A percentile compares a stretch with the other conserved stretches of the same genome.
phyloP scores from a whole-genome alignment of 2,329 filamentous ascomycete genomes.

The Xylaria digitata region DNA sequence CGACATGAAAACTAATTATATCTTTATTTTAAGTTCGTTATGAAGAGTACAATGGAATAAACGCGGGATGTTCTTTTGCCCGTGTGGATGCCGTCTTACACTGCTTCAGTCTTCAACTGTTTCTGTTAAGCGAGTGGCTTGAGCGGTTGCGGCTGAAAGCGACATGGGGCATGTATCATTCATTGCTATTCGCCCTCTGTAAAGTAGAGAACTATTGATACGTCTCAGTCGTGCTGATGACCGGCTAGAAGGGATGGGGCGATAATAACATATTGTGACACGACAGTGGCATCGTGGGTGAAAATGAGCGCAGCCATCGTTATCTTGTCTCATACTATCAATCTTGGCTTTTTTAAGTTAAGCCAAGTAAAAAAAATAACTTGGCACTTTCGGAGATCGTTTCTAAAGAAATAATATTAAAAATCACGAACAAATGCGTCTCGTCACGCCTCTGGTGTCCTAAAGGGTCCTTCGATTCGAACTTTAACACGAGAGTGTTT shows the following conservation, averaged over 20 bases:
- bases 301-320: neutral
- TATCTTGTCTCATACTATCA: neutral
- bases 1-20: neutral
- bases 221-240: neutral
- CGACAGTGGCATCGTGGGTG: neutral
- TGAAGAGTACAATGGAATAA: neutral
- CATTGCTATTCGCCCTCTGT: neutral
- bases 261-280: neutral
- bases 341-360: neutral
- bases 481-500: neutral
- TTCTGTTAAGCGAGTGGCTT: slow-evolving; percentile 5
- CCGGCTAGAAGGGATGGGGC: neutral
- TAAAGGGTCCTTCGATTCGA: neutral
- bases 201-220: neutral
- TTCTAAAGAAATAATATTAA: neutral
- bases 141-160: slow-evolving; percentile 18
- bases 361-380: neutral
- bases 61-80: neutral
- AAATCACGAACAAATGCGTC: neutral
- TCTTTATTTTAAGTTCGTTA: neutral
- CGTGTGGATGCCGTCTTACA: neutral
- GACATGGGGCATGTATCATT: neutral
- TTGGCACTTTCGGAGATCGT: no score
- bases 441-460: neutral
- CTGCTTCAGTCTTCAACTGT: neutral